phyloP scores from a whole-genome alignment of 495 filamentous ascomycete genomes.

The Penicillium verhagenii region DNA sequence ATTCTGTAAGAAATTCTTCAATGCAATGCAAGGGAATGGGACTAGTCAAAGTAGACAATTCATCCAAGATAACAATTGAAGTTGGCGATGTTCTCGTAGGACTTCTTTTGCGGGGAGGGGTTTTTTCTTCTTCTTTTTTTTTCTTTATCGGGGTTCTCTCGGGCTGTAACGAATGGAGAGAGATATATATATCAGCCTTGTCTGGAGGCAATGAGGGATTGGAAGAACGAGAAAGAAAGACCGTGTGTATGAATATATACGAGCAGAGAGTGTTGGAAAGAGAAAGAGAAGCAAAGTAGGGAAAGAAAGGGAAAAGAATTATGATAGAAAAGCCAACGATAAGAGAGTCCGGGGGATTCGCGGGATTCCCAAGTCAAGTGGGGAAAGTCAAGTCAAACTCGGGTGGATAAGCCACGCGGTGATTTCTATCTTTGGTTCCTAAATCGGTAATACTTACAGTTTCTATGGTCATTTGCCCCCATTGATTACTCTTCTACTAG shows the following conservation, averaged over 20 bases:
- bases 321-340: conserved; percentile 11
- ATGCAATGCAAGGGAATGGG: background rate
- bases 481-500: too few relatives aligned
- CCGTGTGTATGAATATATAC: background rate
- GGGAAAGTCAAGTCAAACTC: background rate
- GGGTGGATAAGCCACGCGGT: conserved; percentile 5
- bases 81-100: too few relatives aligned
- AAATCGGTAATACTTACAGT: too few relatives aligned
- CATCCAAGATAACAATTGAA: background rate
- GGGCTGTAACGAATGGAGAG: background rate
- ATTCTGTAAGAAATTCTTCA: conserved; percentile 7
- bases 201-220: conserved; percentile 1
- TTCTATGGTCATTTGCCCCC: too few relatives aligned
- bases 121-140: too few relatives aligned
- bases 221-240: background rate
- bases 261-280: background rate
- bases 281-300: conserved; percentile 7
- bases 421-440: background rate
- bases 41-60: background rate
- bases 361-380: background rate
- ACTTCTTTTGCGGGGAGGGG: too few relatives aligned
- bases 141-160: background rate
- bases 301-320: conserved; percentile 1
- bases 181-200: background rate
- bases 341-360: conserved; percentile 17